Percentiles rank a stretch among this genome's conserved stretches.
Conservation (phyloP, 306 rosid genomes). For the Malus fusca region DNA sequence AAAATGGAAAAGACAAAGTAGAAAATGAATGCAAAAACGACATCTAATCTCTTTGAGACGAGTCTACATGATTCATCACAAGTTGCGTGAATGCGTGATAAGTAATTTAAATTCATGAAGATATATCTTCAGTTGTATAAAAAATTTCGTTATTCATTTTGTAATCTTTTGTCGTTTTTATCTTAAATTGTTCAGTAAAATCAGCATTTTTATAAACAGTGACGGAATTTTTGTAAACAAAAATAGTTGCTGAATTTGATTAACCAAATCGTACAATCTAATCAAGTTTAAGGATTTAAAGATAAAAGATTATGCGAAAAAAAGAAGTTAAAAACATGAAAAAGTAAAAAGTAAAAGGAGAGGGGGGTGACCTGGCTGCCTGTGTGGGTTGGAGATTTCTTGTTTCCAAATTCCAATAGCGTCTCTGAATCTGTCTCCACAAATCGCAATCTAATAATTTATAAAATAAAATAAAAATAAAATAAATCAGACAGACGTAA, state of each 20-base stretch:
- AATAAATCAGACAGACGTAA: background rate
- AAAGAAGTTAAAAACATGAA: background rate
- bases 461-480: background rate
- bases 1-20: background rate
- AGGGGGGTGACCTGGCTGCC: background rate
- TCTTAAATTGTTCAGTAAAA: no score
- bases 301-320: background rate
- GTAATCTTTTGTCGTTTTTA: rapidly evolving
- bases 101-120: no score
- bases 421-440: background rate
- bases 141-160: no score
- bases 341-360: background rate
- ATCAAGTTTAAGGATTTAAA: background rate
- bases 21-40: background rate
- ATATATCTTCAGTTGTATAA: no score
- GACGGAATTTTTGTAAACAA: no score
- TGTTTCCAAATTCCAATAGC: background rate
- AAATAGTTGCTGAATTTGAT: no score
- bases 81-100: no score
- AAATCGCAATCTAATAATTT: background rate
- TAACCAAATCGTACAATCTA: background rate
- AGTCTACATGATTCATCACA: no score
- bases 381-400: background rate
- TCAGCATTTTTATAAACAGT: no score
- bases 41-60: background rate